Percentiles rank a stretch among this genome's conserved stretches.
These are phyloP conservation scores for Penicillium olsonii DNA, from an alignment of 2,329 filamentous ascomycete species.

Conservation along the genomic window DNA sequence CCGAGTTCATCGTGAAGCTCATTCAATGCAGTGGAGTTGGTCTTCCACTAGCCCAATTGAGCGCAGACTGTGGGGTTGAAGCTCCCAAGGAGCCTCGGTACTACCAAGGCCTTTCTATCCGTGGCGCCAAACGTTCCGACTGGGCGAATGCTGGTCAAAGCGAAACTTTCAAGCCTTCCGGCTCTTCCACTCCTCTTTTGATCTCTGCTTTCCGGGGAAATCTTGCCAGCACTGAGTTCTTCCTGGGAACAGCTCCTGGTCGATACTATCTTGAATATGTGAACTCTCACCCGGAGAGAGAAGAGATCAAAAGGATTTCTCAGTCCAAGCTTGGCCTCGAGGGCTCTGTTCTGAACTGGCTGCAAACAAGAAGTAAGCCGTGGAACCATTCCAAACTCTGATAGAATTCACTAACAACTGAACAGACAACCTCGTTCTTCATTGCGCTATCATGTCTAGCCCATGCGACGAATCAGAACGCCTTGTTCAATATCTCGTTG, in stretches of 20 bases:
- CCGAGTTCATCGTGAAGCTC: conserved; percentile 51
- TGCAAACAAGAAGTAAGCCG: conserved; percentile 53
- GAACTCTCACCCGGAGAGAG: conserved; percentile 61
- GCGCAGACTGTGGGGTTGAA: conserved; percentile 66
- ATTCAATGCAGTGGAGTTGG: conserved; percentile 69
- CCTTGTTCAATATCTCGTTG: conserved; percentile 67
- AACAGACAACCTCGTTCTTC: conserved; percentile 58
- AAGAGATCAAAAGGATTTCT: conserved; percentile 62
- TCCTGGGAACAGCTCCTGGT: conserved; percentile 69
- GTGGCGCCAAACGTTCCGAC: conserved; percentile 71
- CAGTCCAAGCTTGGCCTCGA: conserved; percentile 65
- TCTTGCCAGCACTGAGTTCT: conserved; percentile 74
- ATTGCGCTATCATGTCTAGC: conserved; percentile 61
- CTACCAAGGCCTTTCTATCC: conserved; percentile 76
- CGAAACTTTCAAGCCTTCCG: conserved; percentile 5
- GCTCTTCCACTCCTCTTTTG: conserved; percentile 31
- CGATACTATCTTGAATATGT: conserved; percentile 70
- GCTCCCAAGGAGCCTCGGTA: conserved; percentile 66
- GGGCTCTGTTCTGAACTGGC: conserved; percentile 56
- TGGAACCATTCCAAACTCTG: not conserved
- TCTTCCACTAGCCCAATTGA: conserved; percentile 67
- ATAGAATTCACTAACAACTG: not conserved
- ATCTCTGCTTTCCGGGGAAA: conserved; percentile 46
- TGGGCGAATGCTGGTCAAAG: conserved; percentile 68
- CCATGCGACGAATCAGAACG: conserved; percentile 47